Base-by-base conservation (phyloP, 2,329 filamentous ascomycete species). In the Xylaria digitata region DNA sequence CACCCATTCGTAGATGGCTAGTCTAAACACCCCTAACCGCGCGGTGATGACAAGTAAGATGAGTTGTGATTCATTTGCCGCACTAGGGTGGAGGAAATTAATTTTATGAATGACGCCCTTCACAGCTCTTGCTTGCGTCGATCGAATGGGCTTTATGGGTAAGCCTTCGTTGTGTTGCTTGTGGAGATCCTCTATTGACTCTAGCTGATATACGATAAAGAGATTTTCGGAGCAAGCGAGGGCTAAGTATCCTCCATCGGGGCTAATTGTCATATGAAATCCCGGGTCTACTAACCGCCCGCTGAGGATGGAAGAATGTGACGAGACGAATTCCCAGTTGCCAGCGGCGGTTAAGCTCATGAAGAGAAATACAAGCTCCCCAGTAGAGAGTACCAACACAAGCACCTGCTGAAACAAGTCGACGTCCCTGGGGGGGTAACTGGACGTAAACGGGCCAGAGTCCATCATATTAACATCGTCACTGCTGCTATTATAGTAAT, bases 61-160 rank as follows among this genome's bases (percentile, higher is more conserved):
- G 49, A 96, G 87, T 72, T 90, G 89, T 61, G 89, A 83, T 9
- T 88, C 84, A 67, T 94, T 89, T 60, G 88, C 85, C 0, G 85
- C 79, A 9, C 85, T 84, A 7, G 94, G 92, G 66, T 91, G 88
- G 2, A 99, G 83, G 70, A 98, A 99, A 23, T 94, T 91, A 84
- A 97, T 90, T 72, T 93, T 92, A 73, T 95, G 84, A 62, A 98
- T 92, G n/a, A 90, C 84, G 0, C 92, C 94, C 7, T 89, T 86
- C 7, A 93, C 82, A 9, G 78, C 70, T 9, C 84, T 82, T 19
- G 82, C 74, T 19, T 79, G 75, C 45, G 73, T 77, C 0, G 77
- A 78, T 66, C 83, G 83, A 63, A 97, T 85, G 1, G 91, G 91
- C 9, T 83, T 78, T 65, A 92, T 78, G 69, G 80, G 74, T n/a